Percentiles rank a stretch among this genome's conserved stretches.
phyloP scores from a whole-genome alignment of 1,139 yeast species.

The Taphrina betulina region DNA sequence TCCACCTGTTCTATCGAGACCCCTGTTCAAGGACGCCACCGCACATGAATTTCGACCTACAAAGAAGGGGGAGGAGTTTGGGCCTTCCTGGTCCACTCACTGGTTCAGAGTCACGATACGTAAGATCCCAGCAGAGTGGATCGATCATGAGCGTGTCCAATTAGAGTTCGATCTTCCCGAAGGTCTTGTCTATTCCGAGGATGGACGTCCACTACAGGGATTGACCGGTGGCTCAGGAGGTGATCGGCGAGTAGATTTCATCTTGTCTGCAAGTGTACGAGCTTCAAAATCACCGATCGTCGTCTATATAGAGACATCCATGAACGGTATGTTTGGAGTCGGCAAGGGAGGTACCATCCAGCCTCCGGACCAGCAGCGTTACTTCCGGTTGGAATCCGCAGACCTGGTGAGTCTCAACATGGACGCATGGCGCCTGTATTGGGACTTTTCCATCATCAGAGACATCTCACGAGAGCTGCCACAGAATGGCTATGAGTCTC shows the following conservation, averaged over 20 bases:
- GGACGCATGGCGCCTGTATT: constrained; percentile 71
- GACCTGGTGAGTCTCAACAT: constrained; percentile 79
- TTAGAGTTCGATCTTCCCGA: constrained; percentile 89
- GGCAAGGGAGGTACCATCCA: constrained; percentile 58
- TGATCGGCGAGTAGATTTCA: constrained; percentile 53
- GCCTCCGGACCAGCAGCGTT: constrained; percentile 67
- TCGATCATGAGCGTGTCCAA: constrained; percentile 52
- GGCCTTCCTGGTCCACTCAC: constrained; percentile 93
- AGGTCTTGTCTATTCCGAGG: constrained; percentile 68
- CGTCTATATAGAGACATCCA: constrained; percentile 84
- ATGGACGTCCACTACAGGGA: constrained; percentile 75
- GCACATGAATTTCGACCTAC: constrained; percentile 40
- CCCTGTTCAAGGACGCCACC: constrained; percentile 2
- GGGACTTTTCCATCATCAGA: constrained; percentile 83
- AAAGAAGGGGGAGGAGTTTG: constrained; percentile 72
- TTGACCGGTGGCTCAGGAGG: constrained; percentile 68
- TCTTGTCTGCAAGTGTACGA: constrained; percentile 59
- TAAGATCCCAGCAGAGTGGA: constrained; percentile 65
- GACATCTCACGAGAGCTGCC: constrained; percentile 89
- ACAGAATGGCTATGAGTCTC: constrained; percentile 74
- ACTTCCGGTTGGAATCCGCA: constrained; percentile 64
- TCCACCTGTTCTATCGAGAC: constrained; percentile 7
- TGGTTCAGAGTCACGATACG: constrained; percentile 73
- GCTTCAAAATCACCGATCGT: constrained; percentile 41
- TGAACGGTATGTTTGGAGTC: constrained; percentile 93